These are phyloP conservation scores for Neurospora sublineolata DNA, from an alignment of 495 filamentous ascomycete genomes.

Conservation along the genomic window DNA sequence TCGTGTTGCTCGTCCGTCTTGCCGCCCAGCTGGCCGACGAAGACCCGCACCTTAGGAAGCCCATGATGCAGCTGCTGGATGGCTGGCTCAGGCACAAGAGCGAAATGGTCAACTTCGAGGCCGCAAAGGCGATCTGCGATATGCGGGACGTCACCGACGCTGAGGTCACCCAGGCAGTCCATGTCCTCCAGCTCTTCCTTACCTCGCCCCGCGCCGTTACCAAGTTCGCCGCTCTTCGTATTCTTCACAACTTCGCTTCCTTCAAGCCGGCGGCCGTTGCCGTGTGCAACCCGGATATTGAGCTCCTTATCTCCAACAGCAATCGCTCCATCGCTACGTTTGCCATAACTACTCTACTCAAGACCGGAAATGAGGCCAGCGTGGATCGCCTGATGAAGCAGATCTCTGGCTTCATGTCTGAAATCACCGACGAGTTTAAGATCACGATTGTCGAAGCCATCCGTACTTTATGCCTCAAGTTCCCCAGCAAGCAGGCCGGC, in stretches of 20 bases:
- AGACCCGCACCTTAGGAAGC: slow-evolving; percentile 74
- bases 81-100: slow-evolving; percentile 97
- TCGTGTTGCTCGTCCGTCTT: slow-evolving; percentile 81
- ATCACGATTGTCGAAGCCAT: slow-evolving; percentile 98
- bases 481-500: slow-evolving; percentile 93
- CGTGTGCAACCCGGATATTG: slow-evolving; percentile 92
- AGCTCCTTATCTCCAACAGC: slow-evolving; percentile 86
- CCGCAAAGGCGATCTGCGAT: slow-evolving; percentile 93
- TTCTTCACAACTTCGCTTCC: slow-evolving; percentile 88
- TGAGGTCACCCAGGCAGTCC: slow-evolving; percentile 85
- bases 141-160: slow-evolving; percentile 86
- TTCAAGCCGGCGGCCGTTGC: slow-evolving; percentile 91
- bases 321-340: slow-evolving; percentile 98
- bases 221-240: slow-evolving; percentile 95
- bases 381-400: slow-evolving; percentile 98
- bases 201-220: slow-evolving; percentile 93
- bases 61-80: slow-evolving; percentile 90
- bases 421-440: slow-evolving; percentile 98
- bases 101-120: slow-evolving; percentile 99
- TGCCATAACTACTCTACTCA: slow-evolving; percentile 93
- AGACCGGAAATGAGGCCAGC: slow-evolving; percentile 93
- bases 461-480: slow-evolving; percentile 91
- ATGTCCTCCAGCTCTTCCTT: slow-evolving; percentile 89
- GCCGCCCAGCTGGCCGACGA: slow-evolving; percentile 94
- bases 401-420: slow-evolving; percentile 92